Evolutionary conservation across 208 protist species (phyloP).

Genomic region (Trypanosoma lewisi): DNA sequence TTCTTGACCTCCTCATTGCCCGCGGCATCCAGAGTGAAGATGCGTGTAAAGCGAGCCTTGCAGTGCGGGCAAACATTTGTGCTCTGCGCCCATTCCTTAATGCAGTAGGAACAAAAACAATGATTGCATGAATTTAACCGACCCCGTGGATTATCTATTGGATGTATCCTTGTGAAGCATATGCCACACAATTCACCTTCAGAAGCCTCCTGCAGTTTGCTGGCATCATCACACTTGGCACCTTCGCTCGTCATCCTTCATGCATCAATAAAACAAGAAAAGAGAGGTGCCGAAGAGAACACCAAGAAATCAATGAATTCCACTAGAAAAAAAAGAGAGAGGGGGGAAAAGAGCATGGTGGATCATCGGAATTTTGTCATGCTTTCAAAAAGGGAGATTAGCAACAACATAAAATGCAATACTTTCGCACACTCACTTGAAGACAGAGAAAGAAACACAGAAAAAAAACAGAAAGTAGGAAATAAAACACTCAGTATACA

Average conservation of each 20-base stretch:
- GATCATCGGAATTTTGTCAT: too few species aligned
- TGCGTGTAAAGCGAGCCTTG: constrained; percentile 84
- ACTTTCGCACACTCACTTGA: too few species aligned
- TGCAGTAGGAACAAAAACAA: constrained; percentile 83
- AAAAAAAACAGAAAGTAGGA: too few species aligned
- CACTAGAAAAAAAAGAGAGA: constrained; percentile 22
- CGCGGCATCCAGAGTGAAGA: constrained; percentile 32
- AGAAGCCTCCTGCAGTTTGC: not conserved
- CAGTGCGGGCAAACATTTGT: constrained; percentile 86
- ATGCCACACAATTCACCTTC: constrained; percentile 61
- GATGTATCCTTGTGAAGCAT: constrained; percentile 76
- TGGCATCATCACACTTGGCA: not conserved
- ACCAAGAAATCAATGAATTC: constrained; percentile 12
- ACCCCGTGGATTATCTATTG: constrained; percentile 72
- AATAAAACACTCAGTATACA: too few species aligned
- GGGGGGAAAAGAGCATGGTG: too few species aligned
- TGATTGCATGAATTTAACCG: constrained; percentile 83
- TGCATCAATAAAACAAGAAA: not conserved
- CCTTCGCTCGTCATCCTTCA: not conserved
- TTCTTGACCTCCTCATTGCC: constrained; percentile 63
- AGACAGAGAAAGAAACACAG: too few species aligned
- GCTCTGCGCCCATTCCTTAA: constrained; percentile 75
- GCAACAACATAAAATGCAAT: too few species aligned
- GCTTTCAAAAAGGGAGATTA: too few species aligned
- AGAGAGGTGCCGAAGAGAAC: constrained; percentile 13